Percentiles rank a stretch among this genome's conserved stretches.
phyloP scores from a whole-genome alignment of 257 asterid species.

The Salvia rosmarinus region DNA sequence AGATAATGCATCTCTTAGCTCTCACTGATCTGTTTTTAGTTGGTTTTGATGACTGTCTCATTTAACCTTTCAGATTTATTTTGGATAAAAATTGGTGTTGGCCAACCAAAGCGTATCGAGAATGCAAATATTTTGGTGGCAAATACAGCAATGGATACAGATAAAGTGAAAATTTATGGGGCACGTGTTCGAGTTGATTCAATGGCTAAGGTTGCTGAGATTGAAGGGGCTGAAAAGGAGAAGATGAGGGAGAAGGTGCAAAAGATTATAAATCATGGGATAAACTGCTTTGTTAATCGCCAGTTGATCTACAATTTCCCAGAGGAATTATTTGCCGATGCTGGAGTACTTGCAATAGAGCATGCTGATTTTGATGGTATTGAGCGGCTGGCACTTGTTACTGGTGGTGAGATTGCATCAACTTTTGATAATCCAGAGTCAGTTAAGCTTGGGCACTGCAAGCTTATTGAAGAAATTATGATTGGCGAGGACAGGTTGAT shows the following conservation, averaged over 20 bases:
- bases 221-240: slow-evolving; percentile 89
- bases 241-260: slow-evolving; percentile 93
- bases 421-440: slow-evolving; percentile 96
- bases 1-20: neutral
- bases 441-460: slow-evolving; percentile 92
- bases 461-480: slow-evolving; percentile 94
- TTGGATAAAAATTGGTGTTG: slow-evolving; percentile 96
- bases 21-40: neutral
- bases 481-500: slow-evolving; percentile 97
- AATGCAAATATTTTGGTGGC: slow-evolving; percentile 95
- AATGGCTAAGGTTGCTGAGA: slow-evolving; percentile 96
- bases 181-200: slow-evolving; percentile 99
- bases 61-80: slow-evolving; percentile 64
- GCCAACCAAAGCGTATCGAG: slow-evolving; percentile 97
- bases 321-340: slow-evolving; percentile 95
- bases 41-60: neutral
- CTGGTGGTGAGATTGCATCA: slow-evolving; percentile 95
- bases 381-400: slow-evolving; percentile 87
- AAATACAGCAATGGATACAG: slow-evolving; percentile 98
- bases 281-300: slow-evolving; percentile 91
- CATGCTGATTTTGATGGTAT: slow-evolving; percentile 99
- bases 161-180: slow-evolving; percentile 95
- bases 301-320: slow-evolving; percentile 96
- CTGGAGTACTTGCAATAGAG: slow-evolving; percentile 92
- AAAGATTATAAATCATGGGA: slow-evolving; percentile 85